Evolutionary conservation across 441 rosid species (phyloP), one percentile per base, ranked within the genome.

Genomic region (Jatropha multifida): DNA sequence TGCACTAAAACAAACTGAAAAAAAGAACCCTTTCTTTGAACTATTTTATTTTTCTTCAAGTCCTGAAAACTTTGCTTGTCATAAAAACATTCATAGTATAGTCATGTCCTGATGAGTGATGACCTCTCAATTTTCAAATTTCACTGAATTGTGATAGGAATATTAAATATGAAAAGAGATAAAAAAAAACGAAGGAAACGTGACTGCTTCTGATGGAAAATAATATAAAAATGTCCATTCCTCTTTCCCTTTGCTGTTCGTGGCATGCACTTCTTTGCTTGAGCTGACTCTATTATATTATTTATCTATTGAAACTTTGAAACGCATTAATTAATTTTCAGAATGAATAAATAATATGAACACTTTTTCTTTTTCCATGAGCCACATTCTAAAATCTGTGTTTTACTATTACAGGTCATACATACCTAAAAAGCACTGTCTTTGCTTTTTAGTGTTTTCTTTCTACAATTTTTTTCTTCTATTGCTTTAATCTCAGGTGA

Each of bases 211-310:
- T 10, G 5, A 23, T 26, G 38, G 26, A 54, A 37, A 37, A 48
- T 12, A 68, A 10, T 14, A 5, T 0, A 13, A 13, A 0, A 26
- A 15, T 13, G n/a, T 17, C 3, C 15, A 17, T 26, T 26, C 10
- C 0, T 44, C 8, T 44, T 51, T 51, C 17, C 41, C 58, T 48
- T 15, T 15, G 3, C 1, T 18, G 51, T 20, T 72, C 51, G 69
- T 73, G 76, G 62, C 6, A 49, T n/a, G 49, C 76, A 73, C 69
- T 69, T 63, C 69, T 73, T 44, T 73, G 61, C 7, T 60, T 5
- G 10, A 14, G 14, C 23, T 40, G 65, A 61, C 65, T 61, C 65
- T 23, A 59, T 59, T 26, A 23, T 23, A 59, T 59, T 26, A 23
- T 1, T 2, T 32, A 48, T 48, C 71, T 46, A 17, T 44, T 46